phyloP scores from a whole-genome alignment of 129 eudicot species.

The Escallonia rubra region DNA sequence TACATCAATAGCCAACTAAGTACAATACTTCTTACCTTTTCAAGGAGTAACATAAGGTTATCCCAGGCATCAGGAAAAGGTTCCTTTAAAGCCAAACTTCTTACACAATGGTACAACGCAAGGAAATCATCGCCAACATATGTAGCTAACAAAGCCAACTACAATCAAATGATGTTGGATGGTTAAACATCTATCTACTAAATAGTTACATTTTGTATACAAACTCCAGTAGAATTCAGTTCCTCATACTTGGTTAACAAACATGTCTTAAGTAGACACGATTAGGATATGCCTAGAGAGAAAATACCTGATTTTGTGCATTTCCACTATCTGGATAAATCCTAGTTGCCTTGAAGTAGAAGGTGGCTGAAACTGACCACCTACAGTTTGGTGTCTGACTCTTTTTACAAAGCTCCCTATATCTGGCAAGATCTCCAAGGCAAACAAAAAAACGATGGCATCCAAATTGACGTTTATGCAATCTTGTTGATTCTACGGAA shows the following conservation, averaged over 20 bases:
- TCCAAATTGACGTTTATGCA: slow-evolving; percentile 39
- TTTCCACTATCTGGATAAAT: slow-evolving; percentile 90
- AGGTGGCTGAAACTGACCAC: slow-evolving; percentile 75
- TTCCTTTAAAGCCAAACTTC: slow-evolving; percentile 91
- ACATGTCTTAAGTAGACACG: no score
- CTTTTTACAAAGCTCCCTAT: slow-evolving; percentile 61
- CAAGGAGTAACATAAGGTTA: slow-evolving; percentile 78
- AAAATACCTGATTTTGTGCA: slow-evolving; percentile 92
- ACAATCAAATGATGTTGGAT: slow-evolving; percentile 23
- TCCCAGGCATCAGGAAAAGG: slow-evolving; percentile 93
- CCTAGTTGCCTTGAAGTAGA: slow-evolving; percentile 68
- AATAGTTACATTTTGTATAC: no score
- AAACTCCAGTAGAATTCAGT: no score
- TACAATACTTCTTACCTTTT: slow-evolving; percentile 49
- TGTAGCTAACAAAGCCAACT: slow-evolving; percentile 90
- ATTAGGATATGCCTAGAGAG: background rate
- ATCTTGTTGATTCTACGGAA: slow-evolving; percentile 27
- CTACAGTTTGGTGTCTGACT: slow-evolving; percentile 36
- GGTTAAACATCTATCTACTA: background rate
- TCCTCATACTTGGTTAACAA: no score
- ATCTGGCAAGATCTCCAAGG: slow-evolving; percentile 91
- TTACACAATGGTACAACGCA: slow-evolving; percentile 80
- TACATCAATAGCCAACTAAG: background rate
- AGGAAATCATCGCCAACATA: slow-evolving; percentile 78
- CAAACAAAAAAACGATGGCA: slow-evolving; percentile 83